Evolutionary conservation across 1,284 basidiomycete species (phyloP).

Genomic region (Naganishia sp.): DNA sequence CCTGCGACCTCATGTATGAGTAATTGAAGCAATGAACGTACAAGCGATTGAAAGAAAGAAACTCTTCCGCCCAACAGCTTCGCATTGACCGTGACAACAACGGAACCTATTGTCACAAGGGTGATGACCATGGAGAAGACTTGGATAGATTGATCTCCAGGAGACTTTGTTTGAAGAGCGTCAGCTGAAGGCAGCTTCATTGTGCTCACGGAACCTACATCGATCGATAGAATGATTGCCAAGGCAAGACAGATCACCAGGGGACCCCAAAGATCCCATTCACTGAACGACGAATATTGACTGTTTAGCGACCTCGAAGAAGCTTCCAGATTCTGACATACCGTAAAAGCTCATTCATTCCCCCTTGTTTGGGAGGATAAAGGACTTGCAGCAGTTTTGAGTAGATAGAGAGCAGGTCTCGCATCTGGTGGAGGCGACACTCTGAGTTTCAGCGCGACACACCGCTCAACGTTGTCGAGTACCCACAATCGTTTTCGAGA

Average conservation of each 20-base stretch:
- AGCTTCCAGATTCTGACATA: slow-evolving; percentile 48
- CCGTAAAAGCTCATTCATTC: slow-evolving; percentile 76
- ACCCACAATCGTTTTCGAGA: slow-evolving; percentile 81
- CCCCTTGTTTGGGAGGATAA: slow-evolving; percentile 72
- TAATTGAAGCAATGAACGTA: slow-evolving; percentile 33
- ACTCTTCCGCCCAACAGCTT: slow-evolving; percentile 95
- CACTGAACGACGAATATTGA: slow-evolving; percentile 58
- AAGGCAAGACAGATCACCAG: slow-evolving; percentile 57
- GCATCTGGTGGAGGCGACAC: slow-evolving; percentile 59
- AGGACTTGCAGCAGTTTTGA: slow-evolving; percentile 88
- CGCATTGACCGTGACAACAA: slow-evolving; percentile 87
- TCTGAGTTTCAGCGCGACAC: neutral
- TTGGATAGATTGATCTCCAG: slow-evolving; percentile 74
- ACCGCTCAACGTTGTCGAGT: neutral
- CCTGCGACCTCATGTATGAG: neutral
- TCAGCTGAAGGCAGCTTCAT: neutral
- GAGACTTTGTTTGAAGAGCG: slow-evolving; percentile 62
- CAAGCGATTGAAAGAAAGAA: slow-evolving; percentile 92
- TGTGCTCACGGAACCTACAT: slow-evolving; percentile 59
- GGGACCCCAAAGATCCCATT: slow-evolving; percentile 97
- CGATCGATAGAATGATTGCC: slow-evolving; percentile 63
- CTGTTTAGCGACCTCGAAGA: slow-evolving; percentile 6
- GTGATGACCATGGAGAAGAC: slow-evolving; percentile 91
- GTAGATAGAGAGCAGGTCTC: slow-evolving; percentile 85
- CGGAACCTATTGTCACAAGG: slow-evolving; percentile 81